Percentiles rank a stretch among this genome's conserved stretches.
Conservation (phyloP, 148 eudicot species). For the Drosera capensis region DNA sequence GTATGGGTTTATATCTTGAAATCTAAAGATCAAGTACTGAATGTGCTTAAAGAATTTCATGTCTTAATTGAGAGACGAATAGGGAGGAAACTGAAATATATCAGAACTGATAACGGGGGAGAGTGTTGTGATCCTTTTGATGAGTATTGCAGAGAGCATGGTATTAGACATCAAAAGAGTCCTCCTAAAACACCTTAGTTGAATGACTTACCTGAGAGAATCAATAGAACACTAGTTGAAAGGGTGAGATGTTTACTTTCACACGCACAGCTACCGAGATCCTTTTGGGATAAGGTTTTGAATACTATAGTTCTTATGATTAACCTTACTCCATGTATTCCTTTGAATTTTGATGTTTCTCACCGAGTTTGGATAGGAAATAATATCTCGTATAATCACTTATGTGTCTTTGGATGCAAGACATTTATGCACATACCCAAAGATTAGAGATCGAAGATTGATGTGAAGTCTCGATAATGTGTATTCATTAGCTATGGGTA, state of each 20-base stretch:
- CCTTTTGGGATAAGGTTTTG: too few relatives aligned
- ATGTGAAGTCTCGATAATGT: background rate
- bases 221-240: constrained; percentile 1
- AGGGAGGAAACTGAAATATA: background rate
- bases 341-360: background rate
- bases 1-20: too few relatives aligned
- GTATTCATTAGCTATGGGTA: background rate
- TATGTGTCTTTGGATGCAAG: background rate
- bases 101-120: background rate
- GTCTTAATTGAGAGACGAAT: background rate
- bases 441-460: background rate
- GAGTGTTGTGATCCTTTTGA: too few relatives aligned
- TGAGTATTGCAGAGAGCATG: background rate
- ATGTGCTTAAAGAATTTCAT: too few relatives aligned
- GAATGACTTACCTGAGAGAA: background rate
- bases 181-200: constrained; percentile 1
- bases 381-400: background rate
- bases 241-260: too few relatives aligned
- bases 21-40: too few relatives aligned
- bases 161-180: background rate
- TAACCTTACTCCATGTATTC: too few relatives aligned
- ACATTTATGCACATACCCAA: background rate
- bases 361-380: background rate
- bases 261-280: too few relatives aligned
- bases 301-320: too few relatives aligned